Evolutionary conservation across 495 filamentous ascomycete genomes (phyloP), one percentile per base, ranked within the genome.

Genomic region (Geopyxis carbonaria): DNA sequence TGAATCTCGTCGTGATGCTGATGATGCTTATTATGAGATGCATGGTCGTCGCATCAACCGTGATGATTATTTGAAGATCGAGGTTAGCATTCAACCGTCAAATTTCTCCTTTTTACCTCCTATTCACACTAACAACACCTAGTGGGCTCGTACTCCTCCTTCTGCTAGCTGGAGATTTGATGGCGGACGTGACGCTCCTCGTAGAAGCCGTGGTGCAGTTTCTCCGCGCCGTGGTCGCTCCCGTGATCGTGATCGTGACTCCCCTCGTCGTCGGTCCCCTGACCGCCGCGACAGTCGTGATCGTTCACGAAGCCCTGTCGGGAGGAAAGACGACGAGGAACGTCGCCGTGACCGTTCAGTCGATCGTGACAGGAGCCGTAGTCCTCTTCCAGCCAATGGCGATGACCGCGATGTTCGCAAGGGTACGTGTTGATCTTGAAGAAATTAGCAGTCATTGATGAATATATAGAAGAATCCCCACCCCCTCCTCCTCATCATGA

Each of bases 21-120:
- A 99, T 64, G 89, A 99, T 69, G 89, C 89, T 22, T 99, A 99
- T 57, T 84, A 95, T 61, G 89, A 99, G 61, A 95, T 99, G 91
- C 89, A 99, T 60, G 94, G 94, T 65, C 93, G 92, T 73, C 82
- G 89, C 38, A 85, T 99, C 51, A 86, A 85, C 30, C 79, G 86
- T 38, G 89, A 99, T 59, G 89, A 99, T 49, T 59, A 93, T 32
- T 58, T 99, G 66, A 99, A 99, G 64, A 95, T 99, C 49, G 89
- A 99, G 70, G 89, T 93, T 64, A 52, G 69, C 31, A 37, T 10
- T 10, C 34, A 15, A 32, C 24, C 38, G n/a, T 4, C 21, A 22
- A 28, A 24, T 40, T 41, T 30, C 30, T 40, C 7, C 23, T 39
- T 15, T 36, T 22, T 20, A 16, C 19, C 7, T 5, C 5, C 19